Evolutionary conservation across 805 yeast species (phyloP), one percentile per base, ranked within the genome.

Genomic region (Sugiyamaella floridensis): DNA sequence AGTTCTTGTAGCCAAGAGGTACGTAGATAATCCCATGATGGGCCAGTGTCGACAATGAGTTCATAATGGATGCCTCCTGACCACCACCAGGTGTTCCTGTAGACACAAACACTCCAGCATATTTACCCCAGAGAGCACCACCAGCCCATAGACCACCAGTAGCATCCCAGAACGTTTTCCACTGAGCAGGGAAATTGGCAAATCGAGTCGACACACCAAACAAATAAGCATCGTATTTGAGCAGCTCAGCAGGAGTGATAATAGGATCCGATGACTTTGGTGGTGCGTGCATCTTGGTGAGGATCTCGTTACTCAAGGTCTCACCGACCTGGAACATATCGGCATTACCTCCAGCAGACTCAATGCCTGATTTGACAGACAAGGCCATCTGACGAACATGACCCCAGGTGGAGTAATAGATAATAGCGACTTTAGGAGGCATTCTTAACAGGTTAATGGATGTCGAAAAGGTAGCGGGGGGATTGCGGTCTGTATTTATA

Each of bases 161-260:
- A 45, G 76, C 69, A 65, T 83, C 95, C 84, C 88, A 82, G 73
- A 85, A 87, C 6, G 83, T 68, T 60, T 79, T 76, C 79, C 85
- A 81, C 71, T 87, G 95, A 26, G 87, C 81, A 48, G 95, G 89
- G 67, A 79, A 71, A 66, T 74, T 77, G 60, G 95, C 95, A 67
- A 65, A 87, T 69, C 95, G 78, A 37, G 95, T 85, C 59, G 95
- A 93, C 54, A 86, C 67, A 60, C 95, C 95, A 60, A 86, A 83
- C 57, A 86, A 58, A 67, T 83, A 82, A 12, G 82, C 89, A 64
- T 86, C 95, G 72, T 83, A 85, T 54, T 77, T 71, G 22, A 69
- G 67, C 60, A 88, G 74, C 10, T 78, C 83, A 4, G 70, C 61
- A 5, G 82, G 74, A 20, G 86, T 86, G 29, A 57, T 50, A 53